Percentiles rank a stretch among this genome's conserved stretches.
These are phyloP conservation scores for Penicillium arizonense DNA, from an alignment of 495 filamentous ascomycete genomes.

Conservation along the genomic window DNA sequence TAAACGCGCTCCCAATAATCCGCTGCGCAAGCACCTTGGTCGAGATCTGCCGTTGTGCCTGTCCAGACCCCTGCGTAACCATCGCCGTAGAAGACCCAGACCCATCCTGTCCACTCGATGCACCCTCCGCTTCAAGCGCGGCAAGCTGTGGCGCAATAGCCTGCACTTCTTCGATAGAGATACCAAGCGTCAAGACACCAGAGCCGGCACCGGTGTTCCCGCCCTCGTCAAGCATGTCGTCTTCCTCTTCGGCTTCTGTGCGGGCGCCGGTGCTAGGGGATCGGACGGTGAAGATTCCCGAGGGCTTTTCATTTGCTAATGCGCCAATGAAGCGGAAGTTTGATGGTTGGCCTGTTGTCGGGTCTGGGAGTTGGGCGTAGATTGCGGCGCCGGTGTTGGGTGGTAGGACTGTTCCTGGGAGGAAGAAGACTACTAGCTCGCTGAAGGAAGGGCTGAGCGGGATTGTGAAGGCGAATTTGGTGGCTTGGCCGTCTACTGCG, in stretches of 20 bases:
- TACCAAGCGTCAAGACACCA: slow-evolving; percentile 66
- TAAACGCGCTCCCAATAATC: slow-evolving; percentile 96
- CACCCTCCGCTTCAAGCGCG: slow-evolving; percentile 46
- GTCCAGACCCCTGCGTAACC: slow-evolving; percentile 19
- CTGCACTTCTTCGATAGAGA: slow-evolving; percentile 76
- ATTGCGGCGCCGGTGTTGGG: slow-evolving; percentile 79
- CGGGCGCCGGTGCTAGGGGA: slow-evolving; percentile 16
- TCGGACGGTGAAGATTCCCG: slow-evolving; percentile 76
- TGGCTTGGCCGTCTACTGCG: slow-evolving; percentile 52
- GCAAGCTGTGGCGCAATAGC: slow-evolving; percentile 67
- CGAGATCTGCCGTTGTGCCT: slow-evolving; percentile 34
- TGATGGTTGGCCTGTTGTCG: slow-evolving; percentile 27
- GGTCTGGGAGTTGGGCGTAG: slow-evolving; percentile 69
- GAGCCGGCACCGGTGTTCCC: slow-evolving; percentile 9
- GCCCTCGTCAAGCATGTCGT: slow-evolving; percentile 47
- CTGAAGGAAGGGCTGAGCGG: slow-evolving; percentile 59
- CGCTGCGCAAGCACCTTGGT: slow-evolving; percentile 82
- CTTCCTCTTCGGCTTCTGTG: slow-evolving; percentile 34
- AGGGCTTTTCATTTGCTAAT: slow-evolving; percentile 83
- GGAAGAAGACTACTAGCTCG: slow-evolving; percentile 86
- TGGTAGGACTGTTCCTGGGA: slow-evolving; percentile 75
- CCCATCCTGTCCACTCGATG: background rate
- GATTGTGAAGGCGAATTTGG: slow-evolving; percentile 67
- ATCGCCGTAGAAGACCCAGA: slow-evolving; percentile 21
- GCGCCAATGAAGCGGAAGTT: slow-evolving; percentile 83